These are phyloP conservation scores for Schizophyllum commune DNA, from an alignment of 1,284 basidiomycete genomes.

Conservation along the genomic window DNA sequence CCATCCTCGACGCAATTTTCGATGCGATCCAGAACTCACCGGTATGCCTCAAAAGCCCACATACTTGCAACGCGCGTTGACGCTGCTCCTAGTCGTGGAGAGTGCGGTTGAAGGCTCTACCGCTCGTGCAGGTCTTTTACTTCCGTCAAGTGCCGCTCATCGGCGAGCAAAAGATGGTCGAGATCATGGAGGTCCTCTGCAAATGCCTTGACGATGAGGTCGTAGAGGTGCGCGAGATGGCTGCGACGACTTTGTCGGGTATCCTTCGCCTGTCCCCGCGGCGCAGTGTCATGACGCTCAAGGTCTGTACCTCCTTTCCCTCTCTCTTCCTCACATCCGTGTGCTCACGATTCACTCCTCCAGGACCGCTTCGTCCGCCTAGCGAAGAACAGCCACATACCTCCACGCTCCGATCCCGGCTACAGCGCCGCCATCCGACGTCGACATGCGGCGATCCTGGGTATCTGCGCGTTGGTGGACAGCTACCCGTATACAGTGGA, in stretches of 20 bases:
- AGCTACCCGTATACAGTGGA: constrained; percentile 84
- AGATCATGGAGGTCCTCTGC: constrained; percentile 66
- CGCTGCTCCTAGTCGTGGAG: constrained; percentile 50
- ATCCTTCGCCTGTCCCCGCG: constrained; percentile 77
- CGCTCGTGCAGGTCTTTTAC: constrained; percentile 78
- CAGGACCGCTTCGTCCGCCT: constrained; percentile 65
- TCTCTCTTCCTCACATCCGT: not conserved
- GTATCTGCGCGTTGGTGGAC: constrained; percentile 71
- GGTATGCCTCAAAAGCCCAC: constrained; percentile 29
- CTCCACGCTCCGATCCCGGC: constrained; percentile 43
- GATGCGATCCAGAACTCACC: constrained; percentile 58
- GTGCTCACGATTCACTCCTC: constrained; percentile 1
- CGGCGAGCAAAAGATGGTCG: constrained; percentile 51
- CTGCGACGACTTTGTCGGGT: constrained; percentile 72
- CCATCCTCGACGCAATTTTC: constrained; percentile 58
- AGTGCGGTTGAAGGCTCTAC: constrained; percentile 62
- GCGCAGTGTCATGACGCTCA: constrained; percentile 62
- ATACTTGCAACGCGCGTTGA: not conserved
- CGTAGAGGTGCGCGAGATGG: constrained; percentile 71
- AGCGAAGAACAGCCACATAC: constrained; percentile 52
- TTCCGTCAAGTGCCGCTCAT: constrained; percentile 66
- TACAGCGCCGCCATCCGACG: constrained; percentile 62
- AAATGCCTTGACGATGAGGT: constrained; percentile 67
- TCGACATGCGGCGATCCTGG: constrained; percentile 74
- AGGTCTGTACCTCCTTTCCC: constrained; percentile 28